phyloP scores from a whole-genome alignment of 345 rosid genomes.

The Gossypium ekmanianum region DNA sequence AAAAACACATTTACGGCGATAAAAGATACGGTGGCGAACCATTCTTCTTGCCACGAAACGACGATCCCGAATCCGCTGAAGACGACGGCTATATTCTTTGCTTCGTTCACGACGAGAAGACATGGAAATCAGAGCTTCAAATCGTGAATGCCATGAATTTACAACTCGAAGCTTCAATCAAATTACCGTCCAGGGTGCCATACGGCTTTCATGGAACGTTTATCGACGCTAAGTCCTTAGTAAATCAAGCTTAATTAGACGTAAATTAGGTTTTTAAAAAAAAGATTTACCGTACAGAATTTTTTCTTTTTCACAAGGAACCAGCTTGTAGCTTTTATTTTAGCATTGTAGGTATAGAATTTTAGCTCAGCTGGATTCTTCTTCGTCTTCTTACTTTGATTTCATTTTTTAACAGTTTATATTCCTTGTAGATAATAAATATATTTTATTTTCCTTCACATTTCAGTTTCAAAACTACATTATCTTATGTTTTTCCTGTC shows the following conservation, averaged over 20 bases:
- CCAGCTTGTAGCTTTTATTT: constrained; percentile 48
- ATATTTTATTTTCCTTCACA: not conserved
- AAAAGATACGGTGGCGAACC: constrained; percentile 86
- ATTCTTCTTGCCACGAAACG: constrained; percentile 52
- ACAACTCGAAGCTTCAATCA: constrained; percentile 60
- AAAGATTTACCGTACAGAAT: not conserved
- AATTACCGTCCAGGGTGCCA: constrained; percentile 88
- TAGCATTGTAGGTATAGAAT: constrained; percentile 24
- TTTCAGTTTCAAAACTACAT: too few species aligned
- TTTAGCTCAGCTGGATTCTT: constrained; percentile 55
- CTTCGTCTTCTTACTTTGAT: not conserved
- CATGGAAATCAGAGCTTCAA: constrained; percentile 75
- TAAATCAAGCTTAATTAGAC: constrained; percentile 49
- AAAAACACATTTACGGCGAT: constrained; percentile 62
- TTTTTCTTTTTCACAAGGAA: not conserved
- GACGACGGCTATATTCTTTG: constrained; percentile 79
- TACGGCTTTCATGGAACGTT: constrained; percentile 97
- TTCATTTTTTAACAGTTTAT: not conserved
- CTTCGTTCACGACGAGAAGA: constrained; percentile 82
- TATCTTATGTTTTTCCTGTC: too few species aligned
- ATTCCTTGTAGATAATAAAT: not conserved
- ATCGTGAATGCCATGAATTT: constrained; percentile 67
- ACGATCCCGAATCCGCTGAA: constrained; percentile 38
- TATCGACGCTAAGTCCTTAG: constrained; percentile 56
- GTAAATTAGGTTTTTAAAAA: not conserved